phyloP scores from a whole-genome alignment of 108 stramenopile species.

The Cyclotella baltica region DNA sequence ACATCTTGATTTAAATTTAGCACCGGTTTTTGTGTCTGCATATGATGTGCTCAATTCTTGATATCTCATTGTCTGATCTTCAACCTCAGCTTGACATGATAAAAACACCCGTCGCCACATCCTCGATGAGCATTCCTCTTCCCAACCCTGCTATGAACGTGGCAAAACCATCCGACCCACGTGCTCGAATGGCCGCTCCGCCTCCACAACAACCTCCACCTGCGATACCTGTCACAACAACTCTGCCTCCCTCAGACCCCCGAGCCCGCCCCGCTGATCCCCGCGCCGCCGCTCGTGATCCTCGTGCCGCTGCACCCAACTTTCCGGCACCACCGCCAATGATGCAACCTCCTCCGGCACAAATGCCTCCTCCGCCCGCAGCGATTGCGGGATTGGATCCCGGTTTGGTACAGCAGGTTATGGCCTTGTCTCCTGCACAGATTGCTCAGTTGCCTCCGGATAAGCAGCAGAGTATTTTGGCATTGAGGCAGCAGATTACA shows the following conservation, averaged over 20 bases:
- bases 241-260: slow-evolving; percentile 61
- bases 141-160: slow-evolving; percentile 31
- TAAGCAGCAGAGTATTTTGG: slow-evolving; percentile 89
- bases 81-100: slow-evolving; percentile 86
- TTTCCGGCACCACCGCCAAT: slow-evolving; percentile 40
- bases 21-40: neutral
- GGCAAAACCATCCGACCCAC: slow-evolving; percentile 56
- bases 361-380: slow-evolving; percentile 30
- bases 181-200: slow-evolving; percentile 29
- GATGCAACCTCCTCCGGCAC: slow-evolving; percentile 50
- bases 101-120: slow-evolving; percentile 68
- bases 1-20: neutral
- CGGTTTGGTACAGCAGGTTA: slow-evolving; percentile 86
- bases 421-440: slow-evolving; percentile 82
- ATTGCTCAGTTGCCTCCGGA: slow-evolving; percentile 88
- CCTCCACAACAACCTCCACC: slow-evolving; percentile 33
- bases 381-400: slow-evolving; percentile 77
- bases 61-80: neutral
- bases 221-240: slow-evolving; percentile 19
- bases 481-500: slow-evolving; percentile 84
- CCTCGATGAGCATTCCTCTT: slow-evolving; percentile 44
- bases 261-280: slow-evolving; percentile 55
- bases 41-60: neutral
- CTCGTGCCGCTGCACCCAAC: slow-evolving; percentile 42
- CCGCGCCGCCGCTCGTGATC: slow-evolving; percentile 42